Evolutionary conservation across 495 filamentous ascomycete genomes (phyloP), one percentile per base, ranked within the genome.

Genomic region (Lasiosphaeria miniovina): DNA sequence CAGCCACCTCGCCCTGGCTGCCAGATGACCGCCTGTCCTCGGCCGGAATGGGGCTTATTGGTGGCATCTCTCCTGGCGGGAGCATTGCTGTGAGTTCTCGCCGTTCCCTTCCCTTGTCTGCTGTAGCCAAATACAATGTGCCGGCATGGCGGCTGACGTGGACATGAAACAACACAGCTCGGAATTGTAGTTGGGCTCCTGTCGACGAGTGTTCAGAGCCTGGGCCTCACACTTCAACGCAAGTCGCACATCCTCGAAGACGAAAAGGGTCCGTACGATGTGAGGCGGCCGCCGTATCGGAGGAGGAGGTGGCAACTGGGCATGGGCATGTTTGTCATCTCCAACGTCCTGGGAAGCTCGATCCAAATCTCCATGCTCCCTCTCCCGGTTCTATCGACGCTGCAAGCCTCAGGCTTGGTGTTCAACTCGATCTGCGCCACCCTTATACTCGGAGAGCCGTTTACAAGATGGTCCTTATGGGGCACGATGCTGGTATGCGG

Each of bases 181-280:
- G 94, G 94, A 63, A 90, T 98, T 70, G 71, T 96, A 53, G 93
- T 97, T 69, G 94, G 94, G 62, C 82, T 99, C 57, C 66, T 96
- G 57, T 96, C 93, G 61, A 96, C 94, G 50, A 91, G 90, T 67
- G 82, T 98, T 17, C 94, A 99, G 71, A 95, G 91, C 70, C 78
- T 99, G 65, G 94, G 94, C 63, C 84, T 99, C 62, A 99, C 94
- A n/a, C 83, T 98, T 24, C 94, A 99, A 77, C 90, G 94, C 71
- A 99, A 99, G 74, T 97, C 93, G 58, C 94, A 99, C 78, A 86
- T 99, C 56, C 85, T 97, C 64, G 94, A 99, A 79, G 94, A 98
- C 76, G 91, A 93, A 75, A 96, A 96, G 75, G 82, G 82, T 41
- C 85, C 89, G 3, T 85, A 90, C 70, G 85, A 93, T 74, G 71